Evolutionary conservation across 768 basidiomycete genomes (phyloP), one percentile per base, ranked within the genome.

Genomic region (Botryobasidium botryosum): DNA sequence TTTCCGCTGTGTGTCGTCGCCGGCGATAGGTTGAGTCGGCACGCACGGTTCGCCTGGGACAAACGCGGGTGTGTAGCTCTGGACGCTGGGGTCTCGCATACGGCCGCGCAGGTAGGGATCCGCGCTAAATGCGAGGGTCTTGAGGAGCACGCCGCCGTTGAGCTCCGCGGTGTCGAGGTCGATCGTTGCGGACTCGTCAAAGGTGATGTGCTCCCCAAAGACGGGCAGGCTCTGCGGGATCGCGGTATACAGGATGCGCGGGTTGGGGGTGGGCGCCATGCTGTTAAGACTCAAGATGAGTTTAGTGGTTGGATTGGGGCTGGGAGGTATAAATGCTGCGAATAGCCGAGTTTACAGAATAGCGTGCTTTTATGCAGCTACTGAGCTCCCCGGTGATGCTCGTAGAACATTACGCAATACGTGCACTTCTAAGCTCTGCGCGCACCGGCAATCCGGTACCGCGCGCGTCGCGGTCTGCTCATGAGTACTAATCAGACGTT

Each of bases 131-230:
- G 61, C 63, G 13, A 76, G 62, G 0, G 64, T 64, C 56, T 75
- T 76, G 51, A 73, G 36, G 6, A 77, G 52, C 44, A 72, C 52
- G 0, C 69, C 68, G 0, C 69, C 68, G 17, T 70, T 55, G 33
- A 72, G 54, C 1, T 64, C 55, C 1, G 63, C 64, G 24, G 52
- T 64, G 15, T 72, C 68, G 17, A 67, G 51, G 50, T 76, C 74
- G 51, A 77, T 74, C 21, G 21, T 23, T 20, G 10, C 37, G 10
- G 15, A n/a, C 10, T 39, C 37, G 10, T 39, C 12, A 20, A 12
- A 39, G 12, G 21, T 23, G 15, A 39, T 10, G 21, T 39, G 37
- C 20, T 39, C 37, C 10, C 37, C 37, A 39, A 20, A 20, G 20
- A 39, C 10, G 21, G 37, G 37, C 12, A 12, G 21, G 12, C 21